Percentiles rank a stretch among this genome's conserved stretches.
Evolutionary conservation across 2,329 filamentous ascomycete species (phyloP).

Genomic region (Monosporascus sp.): DNA sequence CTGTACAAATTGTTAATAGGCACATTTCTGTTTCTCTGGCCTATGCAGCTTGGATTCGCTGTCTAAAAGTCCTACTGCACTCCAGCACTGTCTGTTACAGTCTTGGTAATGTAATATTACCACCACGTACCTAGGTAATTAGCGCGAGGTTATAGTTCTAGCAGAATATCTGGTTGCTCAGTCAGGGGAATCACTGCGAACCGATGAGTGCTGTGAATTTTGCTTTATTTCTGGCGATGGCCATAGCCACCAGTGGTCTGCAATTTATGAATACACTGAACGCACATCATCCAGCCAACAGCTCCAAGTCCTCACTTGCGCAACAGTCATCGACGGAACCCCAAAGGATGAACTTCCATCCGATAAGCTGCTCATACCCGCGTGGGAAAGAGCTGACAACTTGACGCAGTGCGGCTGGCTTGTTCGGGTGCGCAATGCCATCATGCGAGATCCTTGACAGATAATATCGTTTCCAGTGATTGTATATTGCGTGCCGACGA

Average conservation of each 20-base stretch:
- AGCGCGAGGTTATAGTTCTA: no score
- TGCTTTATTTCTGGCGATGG: constrained; percentile 1
- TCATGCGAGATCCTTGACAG: constrained; percentile 1
- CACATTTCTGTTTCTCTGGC: no score
- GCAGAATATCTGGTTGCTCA: no score
- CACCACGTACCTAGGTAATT: no score
- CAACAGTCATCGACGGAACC: constrained; percentile 6
- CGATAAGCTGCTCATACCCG: background rate
- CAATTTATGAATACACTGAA: constrained; percentile 7
- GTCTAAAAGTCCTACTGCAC: no score
- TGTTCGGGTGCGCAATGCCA: constrained; percentile 7
- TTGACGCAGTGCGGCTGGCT: background rate
- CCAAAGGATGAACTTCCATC: background rate
- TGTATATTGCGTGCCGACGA: constrained; percentile 17
- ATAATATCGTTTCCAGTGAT: constrained; percentile 9
- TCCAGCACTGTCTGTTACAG: no score
- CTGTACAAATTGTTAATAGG: no score
- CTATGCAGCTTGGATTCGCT: no score
- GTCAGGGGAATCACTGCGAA: background rate
- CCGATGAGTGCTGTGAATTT: background rate
- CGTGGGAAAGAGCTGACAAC: background rate
- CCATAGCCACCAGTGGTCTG: background rate
- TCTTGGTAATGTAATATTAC: no score
- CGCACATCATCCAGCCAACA: constrained; percentile 4
- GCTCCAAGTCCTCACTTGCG: constrained; percentile 5